Conservation (phyloP, 2,329 filamentous ascomycete genomes). For the Fusarium sp. region DNA sequence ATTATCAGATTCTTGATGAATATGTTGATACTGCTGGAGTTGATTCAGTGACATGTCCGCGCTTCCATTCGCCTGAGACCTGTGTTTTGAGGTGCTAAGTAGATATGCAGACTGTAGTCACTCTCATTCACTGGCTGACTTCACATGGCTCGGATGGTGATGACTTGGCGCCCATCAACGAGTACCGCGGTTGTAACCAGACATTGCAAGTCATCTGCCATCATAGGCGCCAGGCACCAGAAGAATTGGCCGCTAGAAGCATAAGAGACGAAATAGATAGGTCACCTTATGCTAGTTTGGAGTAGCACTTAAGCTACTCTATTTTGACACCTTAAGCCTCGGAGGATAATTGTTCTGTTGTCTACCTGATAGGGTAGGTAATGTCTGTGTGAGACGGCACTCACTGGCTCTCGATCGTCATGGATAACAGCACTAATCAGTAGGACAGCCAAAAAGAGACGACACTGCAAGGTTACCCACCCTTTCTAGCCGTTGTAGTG, state of each 20-base stretch:
- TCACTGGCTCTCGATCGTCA: constrained; percentile 1
- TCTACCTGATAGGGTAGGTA: not conserved
- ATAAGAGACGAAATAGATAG: not conserved
- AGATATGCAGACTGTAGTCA: constrained; percentile 1
- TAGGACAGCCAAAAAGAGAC: not conserved
- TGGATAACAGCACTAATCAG: not conserved
- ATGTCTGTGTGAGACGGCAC: constrained; percentile 2
- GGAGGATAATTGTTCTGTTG: not conserved
- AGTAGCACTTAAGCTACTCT: not conserved
- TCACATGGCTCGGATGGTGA: not conserved
- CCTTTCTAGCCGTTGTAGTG: constrained; percentile 3
- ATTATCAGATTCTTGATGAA: constrained; percentile 8
- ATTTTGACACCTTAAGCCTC: not conserved
- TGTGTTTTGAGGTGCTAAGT: not conserved
- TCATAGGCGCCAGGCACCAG: not conserved
- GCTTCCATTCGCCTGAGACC: not conserved
- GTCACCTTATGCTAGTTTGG: not conserved
- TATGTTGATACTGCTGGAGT: constrained; percentile 19
- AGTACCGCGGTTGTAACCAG: constrained; percentile 13
- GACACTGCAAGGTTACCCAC: constrained; percentile 1
- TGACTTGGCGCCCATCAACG: not conserved
- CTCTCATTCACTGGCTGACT: not conserved
- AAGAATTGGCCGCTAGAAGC: not conserved
- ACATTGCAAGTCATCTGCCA: not conserved
- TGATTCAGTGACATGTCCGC: constrained; percentile 24